These are phyloP conservation scores for Plasmodium knowlesi DNA, from an alignment of 169 alveolate species.

Conservation along the genomic window DNA sequence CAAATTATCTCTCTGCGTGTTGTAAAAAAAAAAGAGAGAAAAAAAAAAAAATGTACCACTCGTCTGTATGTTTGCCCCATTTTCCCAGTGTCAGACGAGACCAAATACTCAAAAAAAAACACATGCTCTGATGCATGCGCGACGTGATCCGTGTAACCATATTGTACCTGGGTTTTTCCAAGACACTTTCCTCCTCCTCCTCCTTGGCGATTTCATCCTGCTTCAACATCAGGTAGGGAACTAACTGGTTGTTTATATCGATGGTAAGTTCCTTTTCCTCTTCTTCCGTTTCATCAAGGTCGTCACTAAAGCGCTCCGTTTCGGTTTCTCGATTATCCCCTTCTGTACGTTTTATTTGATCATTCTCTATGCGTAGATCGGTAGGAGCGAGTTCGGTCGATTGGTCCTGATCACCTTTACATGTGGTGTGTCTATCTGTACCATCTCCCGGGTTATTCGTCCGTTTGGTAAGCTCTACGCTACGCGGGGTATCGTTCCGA, in stretches of 20 bases:
- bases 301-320: neutral
- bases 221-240: slow-evolving; percentile 63
- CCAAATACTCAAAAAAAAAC: neutral
- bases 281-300: neutral
- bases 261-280: slow-evolving; percentile 35
- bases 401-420: neutral
- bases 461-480: neutral
- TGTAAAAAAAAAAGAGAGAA: neutral
- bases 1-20: slow-evolving; percentile 51
- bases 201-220: slow-evolving; percentile 11
- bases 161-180: slow-evolving; percentile 2
- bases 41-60: neutral
- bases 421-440: neutral
- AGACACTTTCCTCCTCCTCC: slow-evolving; percentile 20
- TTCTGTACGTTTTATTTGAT: neutral
- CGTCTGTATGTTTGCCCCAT: neutral
- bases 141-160: neutral
- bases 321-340: neutral
- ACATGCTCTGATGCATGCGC: neutral
- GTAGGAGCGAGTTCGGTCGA: neutral
- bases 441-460: neutral
- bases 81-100: neutral
- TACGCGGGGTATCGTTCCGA: neutral
- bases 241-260: slow-evolving; percentile 47
- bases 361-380: neutral